Percentiles rank a stretch among this genome's conserved stretches.
phyloP scores from a whole-genome alignment of 2,329 filamentous ascomycete species.

The Colletotrichum sp. region DNA sequence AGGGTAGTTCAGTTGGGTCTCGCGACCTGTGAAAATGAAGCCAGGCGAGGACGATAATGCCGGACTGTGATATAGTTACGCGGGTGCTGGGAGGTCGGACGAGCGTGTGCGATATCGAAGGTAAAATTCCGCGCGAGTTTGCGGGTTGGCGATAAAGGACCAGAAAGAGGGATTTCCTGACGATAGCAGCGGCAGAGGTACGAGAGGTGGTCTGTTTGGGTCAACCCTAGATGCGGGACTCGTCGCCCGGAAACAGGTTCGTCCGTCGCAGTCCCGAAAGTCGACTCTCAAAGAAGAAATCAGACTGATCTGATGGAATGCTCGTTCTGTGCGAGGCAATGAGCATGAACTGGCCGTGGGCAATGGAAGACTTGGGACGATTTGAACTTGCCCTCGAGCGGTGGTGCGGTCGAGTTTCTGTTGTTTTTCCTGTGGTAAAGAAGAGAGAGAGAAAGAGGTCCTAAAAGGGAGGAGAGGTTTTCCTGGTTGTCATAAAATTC shows the following conservation, averaged over 20 bases:
- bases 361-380: background rate
- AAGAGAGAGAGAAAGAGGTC: background rate
- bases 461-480: constrained; percentile 6
- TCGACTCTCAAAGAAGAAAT: background rate
- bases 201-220: background rate
- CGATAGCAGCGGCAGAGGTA: background rate
- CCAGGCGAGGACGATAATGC: background rate
- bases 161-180: background rate
- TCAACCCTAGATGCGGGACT: background rate
- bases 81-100: background rate
- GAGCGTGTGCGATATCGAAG: background rate
- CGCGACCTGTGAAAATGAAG: constrained; percentile 8
- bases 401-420: background rate
- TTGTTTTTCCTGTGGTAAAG: background rate
- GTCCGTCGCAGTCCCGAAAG: background rate
- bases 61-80: background rate
- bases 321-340: background rate
- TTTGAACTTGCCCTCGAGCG: background rate
- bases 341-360: background rate
- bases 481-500: constrained; percentile 12
- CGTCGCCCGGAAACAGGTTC: background rate
- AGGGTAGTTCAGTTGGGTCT: constrained; percentile 18
- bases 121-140: background rate
- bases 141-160: background rate
- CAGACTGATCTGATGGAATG: background rate